Base-by-base conservation (phyloP, 2,329 filamentous ascomycete species). In the Calonectria henricotiae region DNA sequence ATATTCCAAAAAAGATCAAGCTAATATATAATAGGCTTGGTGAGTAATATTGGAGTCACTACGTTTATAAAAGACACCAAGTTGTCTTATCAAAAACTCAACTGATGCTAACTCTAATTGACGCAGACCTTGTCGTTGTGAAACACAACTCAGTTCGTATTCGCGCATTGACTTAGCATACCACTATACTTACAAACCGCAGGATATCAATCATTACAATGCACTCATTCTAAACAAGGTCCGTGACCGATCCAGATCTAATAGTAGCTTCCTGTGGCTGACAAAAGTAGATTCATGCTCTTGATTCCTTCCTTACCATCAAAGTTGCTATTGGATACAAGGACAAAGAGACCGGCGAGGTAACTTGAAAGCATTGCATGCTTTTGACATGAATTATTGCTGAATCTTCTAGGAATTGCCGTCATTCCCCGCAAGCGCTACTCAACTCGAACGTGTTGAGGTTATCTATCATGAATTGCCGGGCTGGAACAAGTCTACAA, bases 381-480 rank as follows among this genome's bases (percentile, higher is more conserved):
- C 6, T 8, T 3, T 46, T 46, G 11, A 4, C 9, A 5, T 12
- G 15, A 37, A 32, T 12, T 17, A 23, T 20, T n/a, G 13, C 39
- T 60, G 44, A 60, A 27, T 13, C n/a, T 47, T 20, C 17, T 32
- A 60, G 64, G 64, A 66, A 35, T 17, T 66, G 9, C 30, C 30
- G 13, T 66, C 64, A 12, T 60, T 49, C 30, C 64, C 47, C 35
- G 23, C 41, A 12, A 58, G 32, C 25, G 41, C 13, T 2, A 49
- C 32, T 12, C 25, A 46, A 15, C 61, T 64, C 3, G 61, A 68
- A 3, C 39, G 39, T 11, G 66, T 55, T 13, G 49, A 68, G 23
- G 41, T 49, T 6, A 32, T 68, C 43, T 64, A 68, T 23, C 66
- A 68, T 25, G 61, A 68, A 15, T 39, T 68, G 35, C 47, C 61